Evolutionary conservation across 306 rosid species (phyloP).

Genomic region (Quercus variabilis): DNA sequence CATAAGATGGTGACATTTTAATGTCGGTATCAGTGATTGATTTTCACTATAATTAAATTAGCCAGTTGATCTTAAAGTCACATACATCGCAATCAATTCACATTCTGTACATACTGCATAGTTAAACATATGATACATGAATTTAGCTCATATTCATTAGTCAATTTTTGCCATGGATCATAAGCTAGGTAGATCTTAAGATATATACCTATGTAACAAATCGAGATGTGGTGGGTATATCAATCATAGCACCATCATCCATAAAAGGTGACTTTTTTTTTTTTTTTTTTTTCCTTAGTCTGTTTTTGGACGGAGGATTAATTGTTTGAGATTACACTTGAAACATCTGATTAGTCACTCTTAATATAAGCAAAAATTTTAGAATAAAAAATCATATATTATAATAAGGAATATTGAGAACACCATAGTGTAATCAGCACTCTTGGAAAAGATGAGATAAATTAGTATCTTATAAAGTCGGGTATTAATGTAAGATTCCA

Average conservation of each 20-base stretch:
- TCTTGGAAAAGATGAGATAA: neutral
- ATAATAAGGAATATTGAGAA: neutral
- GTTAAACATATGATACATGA: conserved; percentile 9
- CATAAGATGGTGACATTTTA: conserved; percentile 1
- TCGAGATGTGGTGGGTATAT: neutral
- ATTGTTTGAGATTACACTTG: too few relatives aligned
- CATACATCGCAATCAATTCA: conserved; percentile 21
- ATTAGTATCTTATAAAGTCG: neutral
- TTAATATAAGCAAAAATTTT: too few relatives aligned
- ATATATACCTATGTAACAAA: neutral
- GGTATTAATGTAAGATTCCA: conserved; percentile 41
- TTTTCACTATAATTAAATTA: neutral
- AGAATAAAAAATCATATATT: neutral
- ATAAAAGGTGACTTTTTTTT: too few relatives aligned
- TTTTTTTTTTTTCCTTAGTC: too few relatives aligned
- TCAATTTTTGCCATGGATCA: neutral
- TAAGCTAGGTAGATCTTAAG: neutral
- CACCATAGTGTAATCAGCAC: neutral
- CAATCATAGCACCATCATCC: too few relatives aligned
- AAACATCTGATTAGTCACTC: too few relatives aligned
- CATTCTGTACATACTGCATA: conserved; percentile 17
- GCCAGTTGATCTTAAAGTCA: conserved; percentile 10
- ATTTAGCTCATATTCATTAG: neutral
- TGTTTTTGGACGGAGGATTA: too few relatives aligned
- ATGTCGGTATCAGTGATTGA: conserved; percentile 13